Evolutionary conservation across 2,329 filamentous ascomycete species (phyloP).

Genomic region (Rhynchosporium agropyri): DNA sequence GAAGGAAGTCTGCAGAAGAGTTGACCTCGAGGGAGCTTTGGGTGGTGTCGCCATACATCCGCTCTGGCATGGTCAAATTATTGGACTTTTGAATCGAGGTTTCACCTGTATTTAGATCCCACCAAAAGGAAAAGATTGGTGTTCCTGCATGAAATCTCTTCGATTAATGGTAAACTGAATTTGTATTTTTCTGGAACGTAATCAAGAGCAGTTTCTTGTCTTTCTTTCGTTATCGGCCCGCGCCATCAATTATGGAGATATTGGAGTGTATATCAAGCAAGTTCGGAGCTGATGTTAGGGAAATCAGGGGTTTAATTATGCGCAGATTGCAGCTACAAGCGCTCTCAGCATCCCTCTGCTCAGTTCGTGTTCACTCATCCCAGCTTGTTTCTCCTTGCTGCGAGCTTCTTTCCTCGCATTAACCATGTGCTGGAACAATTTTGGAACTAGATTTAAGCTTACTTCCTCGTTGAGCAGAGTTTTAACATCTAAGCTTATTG

Average conservation of each 20-base stretch:
- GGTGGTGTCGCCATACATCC: slow-evolving; percentile 9
- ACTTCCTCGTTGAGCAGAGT: not conserved
- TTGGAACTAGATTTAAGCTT: not conserved
- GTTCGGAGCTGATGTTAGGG: not conserved
- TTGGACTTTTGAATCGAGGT: slow-evolving; percentile 25
- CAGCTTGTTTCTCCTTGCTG: not conserved
- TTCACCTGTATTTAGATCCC: slow-evolving; percentile 28
- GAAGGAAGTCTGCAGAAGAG: slow-evolving; percentile 21
- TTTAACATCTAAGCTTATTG: not conserved
- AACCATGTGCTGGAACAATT: not conserved
- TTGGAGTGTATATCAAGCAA: not conserved
- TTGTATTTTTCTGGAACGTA: not conserved
- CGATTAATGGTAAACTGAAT: slow-evolving; percentile 3
- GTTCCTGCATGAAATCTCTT: slow-evolving; percentile 13
- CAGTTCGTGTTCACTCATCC: slow-evolving; percentile 1
- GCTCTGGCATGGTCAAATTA: slow-evolving; percentile 25
- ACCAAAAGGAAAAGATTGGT: slow-evolving; percentile 24
- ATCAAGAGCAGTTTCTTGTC: not conserved
- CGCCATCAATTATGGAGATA: not conserved
- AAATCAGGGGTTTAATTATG: slow-evolving; percentile 22
- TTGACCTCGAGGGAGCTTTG: slow-evolving; percentile 14
- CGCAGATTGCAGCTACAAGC: slow-evolving; percentile 12
- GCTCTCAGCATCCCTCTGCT: not conserved
- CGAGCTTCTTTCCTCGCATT: not conserved
- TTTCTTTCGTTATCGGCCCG: not conserved